These are phyloP conservation scores for Hordeum marinum DNA, from an alignment of 176 grass and related monocot species.

Conservation along the genomic window DNA sequence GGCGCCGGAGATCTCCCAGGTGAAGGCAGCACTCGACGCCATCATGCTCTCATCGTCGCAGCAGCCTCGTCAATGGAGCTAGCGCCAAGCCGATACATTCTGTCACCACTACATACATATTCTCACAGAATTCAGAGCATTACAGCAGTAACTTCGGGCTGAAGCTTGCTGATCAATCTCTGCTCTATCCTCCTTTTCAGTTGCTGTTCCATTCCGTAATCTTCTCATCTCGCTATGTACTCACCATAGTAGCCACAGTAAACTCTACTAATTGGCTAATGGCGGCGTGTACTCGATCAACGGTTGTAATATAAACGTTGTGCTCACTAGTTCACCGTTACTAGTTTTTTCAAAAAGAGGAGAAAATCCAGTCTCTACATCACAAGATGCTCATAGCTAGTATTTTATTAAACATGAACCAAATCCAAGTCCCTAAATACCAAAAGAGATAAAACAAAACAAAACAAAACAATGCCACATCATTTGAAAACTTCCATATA, in stretches of 20 bases:
- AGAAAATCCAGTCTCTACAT: too few species aligned
- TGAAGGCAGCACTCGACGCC: conserved; percentile 57
- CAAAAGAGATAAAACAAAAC: too few species aligned
- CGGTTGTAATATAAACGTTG: neutral
- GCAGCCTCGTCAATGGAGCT: neutral
- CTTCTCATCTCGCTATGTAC: neutral
- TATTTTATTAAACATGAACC: too few species aligned
- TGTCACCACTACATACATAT: neutral
- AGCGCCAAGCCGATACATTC: neutral
- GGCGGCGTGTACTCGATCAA: neutral
- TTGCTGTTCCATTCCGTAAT: neutral
- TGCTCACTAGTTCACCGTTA: too few species aligned
- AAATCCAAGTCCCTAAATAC: too few species aligned
- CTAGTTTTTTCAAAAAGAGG: too few species aligned
- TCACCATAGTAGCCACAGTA: neutral
- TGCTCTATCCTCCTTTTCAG: neutral
- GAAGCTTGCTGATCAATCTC: neutral
- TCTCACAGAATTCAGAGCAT: neutral
- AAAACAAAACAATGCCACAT: too few species aligned
- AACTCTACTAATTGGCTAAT: neutral
- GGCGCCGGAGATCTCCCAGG: conserved; percentile 45
- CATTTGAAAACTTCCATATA: too few species aligned
- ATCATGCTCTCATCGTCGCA: conserved; percentile 25
- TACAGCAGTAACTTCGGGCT: neutral
- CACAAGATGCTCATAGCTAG: too few species aligned